Conservation (phyloP, 805 yeast genomes). For the Saccharomycopsis synnaedendra region DNA sequence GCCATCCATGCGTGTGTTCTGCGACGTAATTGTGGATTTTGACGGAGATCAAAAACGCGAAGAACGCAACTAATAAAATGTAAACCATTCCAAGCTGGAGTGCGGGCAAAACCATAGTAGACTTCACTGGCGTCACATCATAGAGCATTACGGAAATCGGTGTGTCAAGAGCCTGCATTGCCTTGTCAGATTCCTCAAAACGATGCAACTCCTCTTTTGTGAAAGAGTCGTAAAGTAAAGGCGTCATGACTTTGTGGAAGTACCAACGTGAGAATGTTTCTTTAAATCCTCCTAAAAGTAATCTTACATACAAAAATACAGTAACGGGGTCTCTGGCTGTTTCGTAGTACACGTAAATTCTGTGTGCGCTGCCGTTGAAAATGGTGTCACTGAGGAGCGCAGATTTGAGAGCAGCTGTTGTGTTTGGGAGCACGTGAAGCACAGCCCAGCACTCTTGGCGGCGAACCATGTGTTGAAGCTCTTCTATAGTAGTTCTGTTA, state of each 20-base stretch:
- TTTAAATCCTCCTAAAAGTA: constrained; percentile 30
- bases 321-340: constrained; percentile 52
- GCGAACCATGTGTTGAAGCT: constrained; percentile 34
- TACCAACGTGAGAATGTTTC: constrained; percentile 19
- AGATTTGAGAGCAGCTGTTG: constrained; percentile 24
- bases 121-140: constrained; percentile 41
- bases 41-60: constrained; percentile 50
- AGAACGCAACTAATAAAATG: constrained; percentile 59
- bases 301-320: constrained; percentile 33
- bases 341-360: constrained; percentile 39
- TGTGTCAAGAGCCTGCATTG: constrained; percentile 21
- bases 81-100: constrained; percentile 68
- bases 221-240: constrained; percentile 22
- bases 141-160: constrained; percentile 26
- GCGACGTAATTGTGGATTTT: constrained; percentile 42
- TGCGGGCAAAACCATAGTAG: constrained; percentile 50
- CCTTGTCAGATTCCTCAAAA: constrained; percentile 17
- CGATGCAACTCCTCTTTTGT: constrained; percentile 20
- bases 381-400: constrained; percentile 19
- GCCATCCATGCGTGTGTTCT: constrained; percentile 30
- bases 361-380: constrained; percentile 22
- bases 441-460: constrained; percentile 56
- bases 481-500: constrained; percentile 22
- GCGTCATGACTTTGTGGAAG: constrained; percentile 18
- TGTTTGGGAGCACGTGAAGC: constrained; percentile 38